Base-by-base conservation (phyloP, 2,329 filamentous ascomycete genomes). In the Penicillium glabrum region DNA sequence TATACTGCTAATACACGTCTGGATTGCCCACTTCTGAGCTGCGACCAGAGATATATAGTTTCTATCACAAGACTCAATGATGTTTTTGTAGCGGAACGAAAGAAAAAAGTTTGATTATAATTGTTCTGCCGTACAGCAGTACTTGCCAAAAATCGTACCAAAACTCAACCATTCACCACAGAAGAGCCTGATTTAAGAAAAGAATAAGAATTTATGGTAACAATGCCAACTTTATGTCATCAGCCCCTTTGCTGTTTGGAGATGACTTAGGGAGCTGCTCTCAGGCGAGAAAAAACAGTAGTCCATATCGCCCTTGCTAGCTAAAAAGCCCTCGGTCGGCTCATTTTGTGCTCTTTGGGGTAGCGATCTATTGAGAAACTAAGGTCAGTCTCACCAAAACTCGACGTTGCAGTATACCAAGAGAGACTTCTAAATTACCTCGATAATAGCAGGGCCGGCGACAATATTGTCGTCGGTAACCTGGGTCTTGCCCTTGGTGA, bases 361-460 rank as follows among this genome's bases (percentile, higher is more conserved):
- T 39, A 19, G 35, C 7, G 21, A 39, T 19, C 35, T 39, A 39
- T 39, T 3, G n/a, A 11, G n/a, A 39, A 21, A 39, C 3, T n/a
- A 39, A 39, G 5, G 9, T 39, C 35, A 39, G 35, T 39, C 35
- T 19, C n/a, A 19, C n/a, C 10, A 39, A 4, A 11, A 19, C 35
- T 19, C 6, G 35, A 39, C 1, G 21, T 39, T 21, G 16, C 19
- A 19, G n/a, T 4, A 39, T 21, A 1, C 4, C 3, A 39, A 39
- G 35, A 10, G n/a, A 39, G n/a, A 39, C 16, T 21, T 39, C n/a
- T 39, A 39, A 11, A 21, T 39, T 21, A 73, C 67, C 61, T 73
- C 70, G 37, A 72, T 58, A 24, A 73, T 69, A 45, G 69, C 69
- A 19, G 70, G 71, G 3, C 69, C 69, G 29, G 69, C 69, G 50